Conservation (phyloP, 2,329 filamentous ascomycete genomes). For the Apiospora saccharicola region DNA sequence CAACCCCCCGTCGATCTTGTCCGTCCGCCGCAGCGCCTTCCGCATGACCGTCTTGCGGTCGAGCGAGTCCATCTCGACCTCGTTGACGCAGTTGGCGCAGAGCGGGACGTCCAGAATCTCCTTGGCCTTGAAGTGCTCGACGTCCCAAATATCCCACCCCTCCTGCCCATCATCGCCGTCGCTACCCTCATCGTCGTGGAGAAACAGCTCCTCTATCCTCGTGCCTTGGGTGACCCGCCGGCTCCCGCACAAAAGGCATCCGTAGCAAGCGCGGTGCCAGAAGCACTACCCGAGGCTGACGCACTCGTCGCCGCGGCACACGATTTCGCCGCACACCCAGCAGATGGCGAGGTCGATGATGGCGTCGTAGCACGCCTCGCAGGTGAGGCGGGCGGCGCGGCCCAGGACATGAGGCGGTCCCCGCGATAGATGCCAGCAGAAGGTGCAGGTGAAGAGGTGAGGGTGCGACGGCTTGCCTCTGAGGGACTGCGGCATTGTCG, state of each 20-base stretch:
- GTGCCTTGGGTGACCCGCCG: slow-evolving; percentile 47
- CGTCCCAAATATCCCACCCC: slow-evolving; percentile 24
- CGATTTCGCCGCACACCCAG: slow-evolving; percentile 64
- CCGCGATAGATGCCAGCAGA: slow-evolving; percentile 56
- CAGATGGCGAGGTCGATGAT: slow-evolving; percentile 63
- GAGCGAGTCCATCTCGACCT: slow-evolving; percentile 47
- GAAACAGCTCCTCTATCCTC: slow-evolving; percentile 45
- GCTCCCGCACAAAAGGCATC: slow-evolving; percentile 60
- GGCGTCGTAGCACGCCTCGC: slow-evolving; percentile 53
- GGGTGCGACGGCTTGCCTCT: slow-evolving; percentile 8
- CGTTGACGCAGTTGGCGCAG: slow-evolving; percentile 55
- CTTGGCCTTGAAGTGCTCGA: slow-evolving; percentile 33
- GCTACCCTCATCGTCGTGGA: slow-evolving; percentile 27
- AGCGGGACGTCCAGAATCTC: slow-evolving; percentile 58
- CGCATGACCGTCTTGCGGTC: slow-evolving; percentile 44
- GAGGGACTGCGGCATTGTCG: not conserved
- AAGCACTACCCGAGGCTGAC: slow-evolving; percentile 68
- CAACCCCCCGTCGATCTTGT: slow-evolving; percentile 55
- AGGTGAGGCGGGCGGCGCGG: slow-evolving; percentile 56
- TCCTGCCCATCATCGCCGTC: slow-evolving; percentile 7
- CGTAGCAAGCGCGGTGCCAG: slow-evolving; percentile 64
- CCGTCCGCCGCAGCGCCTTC: slow-evolving; percentile 52
- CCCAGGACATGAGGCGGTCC: slow-evolving; percentile 52
- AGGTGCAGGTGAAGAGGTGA: slow-evolving; percentile 60
- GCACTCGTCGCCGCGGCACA: slow-evolving; percentile 60